phyloP scores from a whole-genome alignment of 1,284 basidiomycete genomes.

The Bjerkandera adusta region DNA sequence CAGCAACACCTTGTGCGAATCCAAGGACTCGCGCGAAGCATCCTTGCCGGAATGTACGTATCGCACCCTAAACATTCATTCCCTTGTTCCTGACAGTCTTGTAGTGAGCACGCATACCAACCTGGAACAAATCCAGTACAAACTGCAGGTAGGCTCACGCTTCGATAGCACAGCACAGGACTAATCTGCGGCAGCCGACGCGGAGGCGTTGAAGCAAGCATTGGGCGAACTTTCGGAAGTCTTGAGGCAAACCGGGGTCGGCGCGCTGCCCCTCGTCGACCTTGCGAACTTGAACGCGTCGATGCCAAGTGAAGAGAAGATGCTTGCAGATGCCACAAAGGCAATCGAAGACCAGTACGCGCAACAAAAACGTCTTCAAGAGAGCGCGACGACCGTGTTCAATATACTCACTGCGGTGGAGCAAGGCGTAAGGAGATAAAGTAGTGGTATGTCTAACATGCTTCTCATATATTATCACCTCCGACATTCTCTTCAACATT shows the following conservation, averaged over 20 bases:
- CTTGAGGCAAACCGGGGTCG: conserved; percentile 49
- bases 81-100: too few relatives aligned
- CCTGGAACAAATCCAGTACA: conserved; percentile 44
- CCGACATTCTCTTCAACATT: too few relatives aligned
- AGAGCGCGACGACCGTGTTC: conserved; percentile 39
- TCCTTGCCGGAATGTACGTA: conserved; percentile 50
- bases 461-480: too few relatives aligned
- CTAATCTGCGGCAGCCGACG: conserved; percentile 34
- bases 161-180: neutral
- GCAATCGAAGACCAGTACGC: conserved; percentile 40
- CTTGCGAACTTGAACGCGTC: conserved; percentile 18
- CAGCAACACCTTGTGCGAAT: conserved; percentile 44
- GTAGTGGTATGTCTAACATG: too few relatives aligned
- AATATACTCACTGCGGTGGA: conserved; percentile 32
- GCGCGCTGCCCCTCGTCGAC: conserved; percentile 44
- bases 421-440: conserved; percentile 5
- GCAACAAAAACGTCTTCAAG: conserved; percentile 39
- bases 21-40: conserved; percentile 41
- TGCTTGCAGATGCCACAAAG: conserved; percentile 34
- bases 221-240: conserved; percentile 41
- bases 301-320: conserved; percentile 30
- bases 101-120: conserved; percentile 56
- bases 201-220: conserved; percentile 44
- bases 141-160: conserved; percentile 41
- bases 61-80: neutral